Base-by-base conservation (phyloP, 1,284 basidiomycete species). In the Inonotus hispidus region DNA sequence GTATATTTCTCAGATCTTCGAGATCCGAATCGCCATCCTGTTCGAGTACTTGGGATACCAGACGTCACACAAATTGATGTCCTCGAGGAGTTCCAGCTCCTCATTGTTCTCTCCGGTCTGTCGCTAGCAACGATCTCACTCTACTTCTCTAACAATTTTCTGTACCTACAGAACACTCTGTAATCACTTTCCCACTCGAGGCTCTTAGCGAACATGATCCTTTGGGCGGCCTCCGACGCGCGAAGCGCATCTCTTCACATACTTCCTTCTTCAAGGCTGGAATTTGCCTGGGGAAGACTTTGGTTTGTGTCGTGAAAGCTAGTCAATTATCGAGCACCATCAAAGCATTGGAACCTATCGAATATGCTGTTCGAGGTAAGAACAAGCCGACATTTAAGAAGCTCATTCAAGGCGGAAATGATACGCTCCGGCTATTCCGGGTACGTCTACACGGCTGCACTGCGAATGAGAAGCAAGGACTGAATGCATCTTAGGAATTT, bases 231-330 rank as follows among this genome's bases (percentile, higher is more conserved):
- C 77, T 98, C 61, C 97, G 95, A 73, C 88, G 95, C 5, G 95
- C 94, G 7, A 95, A 98, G 72, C 87, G 95, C 60, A 95, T 99
- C 69, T 93, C 95, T 0, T 92, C 93, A 1, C 95, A 98, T 74
- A 98, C 95, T 1, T 91, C 92, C 3, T 99, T 99, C 77, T 99
- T 99, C 85, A 98, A 98, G 74, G 90, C 92, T 8, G 97, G 97
- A 0, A 83, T 90, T 53, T 99, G 96, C 72, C 80, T 99, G 25
- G 93, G 93, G 14, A 86, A 91, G 64, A 94, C 93, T n/a, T 82
- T 99, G 5, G 94, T 99, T 32, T 99, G 97, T 70, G 92, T 99
- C 49, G 96, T 99, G 72, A 99, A 99, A 76, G 92, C 93, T 4
- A 93, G 88, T 64, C 91, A 94, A 55, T 78, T 98, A 53, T 97